Evolutionary conservation across 768 basidiomycete genomes (phyloP), one percentile per base, ranked within the genome.

Genomic region (Hericium coralloides): DNA sequence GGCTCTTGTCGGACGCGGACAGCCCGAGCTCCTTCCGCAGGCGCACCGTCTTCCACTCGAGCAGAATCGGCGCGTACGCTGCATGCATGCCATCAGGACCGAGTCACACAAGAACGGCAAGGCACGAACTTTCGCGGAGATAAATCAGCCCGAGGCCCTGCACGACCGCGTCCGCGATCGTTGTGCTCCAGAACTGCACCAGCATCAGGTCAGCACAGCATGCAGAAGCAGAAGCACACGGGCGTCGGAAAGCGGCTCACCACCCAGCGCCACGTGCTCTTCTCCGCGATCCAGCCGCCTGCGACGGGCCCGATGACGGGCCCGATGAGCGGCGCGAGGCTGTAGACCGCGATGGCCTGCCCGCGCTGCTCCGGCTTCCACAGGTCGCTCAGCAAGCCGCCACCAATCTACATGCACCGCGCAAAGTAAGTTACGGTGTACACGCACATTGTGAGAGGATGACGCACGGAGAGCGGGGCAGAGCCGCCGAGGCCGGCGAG

Each of bases 241-340:
- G 4, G 26, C 12, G 4, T 41, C 18, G 18, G 53, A 18, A 25
- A 17, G 12, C 17, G 0, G 45, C 53, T 18, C 67, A 81, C 82
- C 49, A 87, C 84, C 87, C 85, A 89, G 66, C 84, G 74, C 87
- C 87, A 89, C 0, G 81, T 83, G 0, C 82, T 77, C 39, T 70
- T 72, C 49, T 87, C 73, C 0, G 83, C 80, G 31, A 90, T 80
- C 75, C 84, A 87, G 25, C 80, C 83, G 5, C 84, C 85, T 17
- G 80, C 79, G 4, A 84, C 68, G 4, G 85, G 85, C 1, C 84
- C 86, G 20, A 85, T 56, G 2, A 82, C 82, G 0, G 86, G 83
- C 6, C 87, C 87, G 3, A 88, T 69, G 8, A 88, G 59, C 0
- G 85, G 85, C 1, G 84, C 83, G 7, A 88, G 70, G 0, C 83